Percentiles rank a stretch among this genome's conserved stretches.
These are phyloP conservation scores for Pezicula neosporulosa DNA, from an alignment of 2,329 filamentous ascomycete species.

Conservation along the genomic window DNA sequence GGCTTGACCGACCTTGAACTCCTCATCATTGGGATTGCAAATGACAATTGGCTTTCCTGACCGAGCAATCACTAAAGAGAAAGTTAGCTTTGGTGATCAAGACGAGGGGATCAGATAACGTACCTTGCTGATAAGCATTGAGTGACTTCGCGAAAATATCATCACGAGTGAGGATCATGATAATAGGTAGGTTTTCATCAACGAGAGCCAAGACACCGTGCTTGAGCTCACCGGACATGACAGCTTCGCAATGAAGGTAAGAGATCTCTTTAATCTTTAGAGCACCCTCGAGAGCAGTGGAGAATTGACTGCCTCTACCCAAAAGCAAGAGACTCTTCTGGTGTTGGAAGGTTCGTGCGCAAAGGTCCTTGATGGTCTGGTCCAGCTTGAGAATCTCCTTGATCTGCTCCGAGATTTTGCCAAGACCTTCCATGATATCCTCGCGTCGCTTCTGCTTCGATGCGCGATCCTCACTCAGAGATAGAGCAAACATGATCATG, in stretches of 20 bases:
- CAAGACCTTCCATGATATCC: slow-evolving; percentile 94
- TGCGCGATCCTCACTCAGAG: slow-evolving; percentile 91
- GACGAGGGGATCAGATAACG: slow-evolving; percentile 23
- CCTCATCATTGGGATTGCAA: slow-evolving; percentile 85
- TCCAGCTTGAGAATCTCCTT: slow-evolving; percentile 88
- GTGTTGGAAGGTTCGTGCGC: slow-evolving; percentile 88
- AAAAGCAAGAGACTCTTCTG: slow-evolving; percentile 94
- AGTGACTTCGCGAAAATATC: slow-evolving; percentile 98
- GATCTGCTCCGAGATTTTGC: slow-evolving; percentile 86
- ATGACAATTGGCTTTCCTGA: slow-evolving; percentile 97
- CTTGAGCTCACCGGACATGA: slow-evolving; percentile 99
- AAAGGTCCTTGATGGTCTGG: slow-evolving; percentile 90
- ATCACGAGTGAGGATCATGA: slow-evolving; percentile 98
- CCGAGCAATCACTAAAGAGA: slow-evolving; percentile 77
- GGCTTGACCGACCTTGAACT: slow-evolving; percentile 84
- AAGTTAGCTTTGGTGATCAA: slow-evolving; percentile 23
- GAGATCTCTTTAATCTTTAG: slow-evolving; percentile 99
- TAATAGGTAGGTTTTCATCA: slow-evolving; percentile 97
- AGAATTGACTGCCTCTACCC: slow-evolving; percentile 93
- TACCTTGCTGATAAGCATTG: slow-evolving; percentile 97
- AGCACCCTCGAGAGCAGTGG: slow-evolving; percentile 93
- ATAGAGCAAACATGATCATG: slow-evolving; percentile 99
- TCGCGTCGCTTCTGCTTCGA: slow-evolving; percentile 89
- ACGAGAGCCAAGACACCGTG: slow-evolving; percentile 96
- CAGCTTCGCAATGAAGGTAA: slow-evolving; percentile 98